Percentiles rank a stretch among this genome's conserved stretches.
phyloP scores from a whole-genome alignment of 1,139 yeast species.

The Sugiyamaella sp. region DNA sequence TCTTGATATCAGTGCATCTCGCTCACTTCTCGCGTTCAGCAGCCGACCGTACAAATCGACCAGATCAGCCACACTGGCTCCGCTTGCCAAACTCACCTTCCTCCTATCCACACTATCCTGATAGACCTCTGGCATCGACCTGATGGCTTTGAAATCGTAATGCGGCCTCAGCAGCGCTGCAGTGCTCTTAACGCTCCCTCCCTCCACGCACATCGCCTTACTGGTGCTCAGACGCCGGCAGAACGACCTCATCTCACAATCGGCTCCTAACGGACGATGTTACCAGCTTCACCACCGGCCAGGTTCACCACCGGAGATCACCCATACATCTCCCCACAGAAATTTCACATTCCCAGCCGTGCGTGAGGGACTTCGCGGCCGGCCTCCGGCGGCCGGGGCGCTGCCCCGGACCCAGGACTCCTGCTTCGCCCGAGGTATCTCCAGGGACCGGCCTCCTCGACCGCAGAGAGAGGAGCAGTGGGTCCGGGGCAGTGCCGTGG shows the following conservation, averaged over 20 bases:
- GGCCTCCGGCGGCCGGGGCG: constrained; percentile 7
- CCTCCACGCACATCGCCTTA: not conserved
- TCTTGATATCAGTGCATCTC: constrained; percentile 36
- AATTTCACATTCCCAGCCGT: too few relatives aligned
- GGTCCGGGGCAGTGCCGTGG: constrained; percentile 3
- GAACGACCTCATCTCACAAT: constrained; percentile 12
- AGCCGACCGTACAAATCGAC: constrained; percentile 36
- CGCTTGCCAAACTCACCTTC: constrained; percentile 41
- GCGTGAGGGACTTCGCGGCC: not conserved
- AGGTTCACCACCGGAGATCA: too few relatives aligned
- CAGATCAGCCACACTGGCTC: constrained; percentile 44
- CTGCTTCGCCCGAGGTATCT: too few relatives aligned
- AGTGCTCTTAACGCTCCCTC: constrained; percentile 17
- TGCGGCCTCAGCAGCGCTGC: constrained; percentile 44
- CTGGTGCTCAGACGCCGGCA: constrained; percentile 5
- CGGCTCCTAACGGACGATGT: too few relatives aligned
- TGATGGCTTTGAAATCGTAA: constrained; percentile 53
- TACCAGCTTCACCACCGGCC: too few relatives aligned
- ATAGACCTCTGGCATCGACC: constrained; percentile 46
- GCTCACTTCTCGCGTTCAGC: constrained; percentile 27
- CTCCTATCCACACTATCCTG: constrained; percentile 54
- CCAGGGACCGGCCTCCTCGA: too few relatives aligned
- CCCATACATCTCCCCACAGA: too few relatives aligned
- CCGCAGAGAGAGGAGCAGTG: constrained; percentile 3
- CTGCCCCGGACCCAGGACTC: constrained; percentile 5